Evolutionary conservation across 371 early-diverging fungal species (phyloP).

Genomic region (Paraphysoderma sedebokerense): DNA sequence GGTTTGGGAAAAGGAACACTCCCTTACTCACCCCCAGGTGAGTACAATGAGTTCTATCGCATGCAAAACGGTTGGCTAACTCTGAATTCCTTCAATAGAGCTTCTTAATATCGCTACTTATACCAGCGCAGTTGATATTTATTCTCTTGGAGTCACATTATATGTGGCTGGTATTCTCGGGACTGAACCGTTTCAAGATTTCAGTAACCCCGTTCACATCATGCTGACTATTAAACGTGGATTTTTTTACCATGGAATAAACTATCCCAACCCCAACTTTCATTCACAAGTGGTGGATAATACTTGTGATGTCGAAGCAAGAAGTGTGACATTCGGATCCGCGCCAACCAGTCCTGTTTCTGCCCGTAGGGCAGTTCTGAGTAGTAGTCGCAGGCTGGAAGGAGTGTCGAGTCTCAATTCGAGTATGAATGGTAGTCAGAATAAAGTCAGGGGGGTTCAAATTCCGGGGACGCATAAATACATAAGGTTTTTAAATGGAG

Average conservation of each 20-base stretch:
- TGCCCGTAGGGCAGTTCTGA: constrained; percentile 26
- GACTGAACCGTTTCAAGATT: constrained; percentile 36
- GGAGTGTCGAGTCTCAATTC: no score
- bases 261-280: constrained; percentile 8
- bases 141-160: constrained; percentile 59
- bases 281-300: constrained; percentile 12
- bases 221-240: constrained; percentile 35
- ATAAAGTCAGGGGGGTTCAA: constrained; percentile 1
- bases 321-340: no score
- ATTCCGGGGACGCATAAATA: constrained; percentile 1
- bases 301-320: constrained; percentile 9
- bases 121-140: constrained; percentile 41
- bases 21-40: constrained; percentile 45
- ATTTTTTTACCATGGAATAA: constrained; percentile 35
- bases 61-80: constrained; percentile 3
- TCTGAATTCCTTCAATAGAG: constrained; percentile 7
- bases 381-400: constrained; percentile 15
- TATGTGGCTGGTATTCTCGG: constrained; percentile 50
- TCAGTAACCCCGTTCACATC: constrained; percentile 29
- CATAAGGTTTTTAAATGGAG: constrained; percentile 23
- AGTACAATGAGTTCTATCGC: background rate
- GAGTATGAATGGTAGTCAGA: background rate
- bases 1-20: constrained; percentile 48
- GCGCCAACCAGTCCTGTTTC: no score
- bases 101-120: constrained; percentile 20